These are phyloP conservation scores for Monosporascus sp. DNA, from an alignment of 2,329 filamentous ascomycete species.

Conservation along the genomic window DNA sequence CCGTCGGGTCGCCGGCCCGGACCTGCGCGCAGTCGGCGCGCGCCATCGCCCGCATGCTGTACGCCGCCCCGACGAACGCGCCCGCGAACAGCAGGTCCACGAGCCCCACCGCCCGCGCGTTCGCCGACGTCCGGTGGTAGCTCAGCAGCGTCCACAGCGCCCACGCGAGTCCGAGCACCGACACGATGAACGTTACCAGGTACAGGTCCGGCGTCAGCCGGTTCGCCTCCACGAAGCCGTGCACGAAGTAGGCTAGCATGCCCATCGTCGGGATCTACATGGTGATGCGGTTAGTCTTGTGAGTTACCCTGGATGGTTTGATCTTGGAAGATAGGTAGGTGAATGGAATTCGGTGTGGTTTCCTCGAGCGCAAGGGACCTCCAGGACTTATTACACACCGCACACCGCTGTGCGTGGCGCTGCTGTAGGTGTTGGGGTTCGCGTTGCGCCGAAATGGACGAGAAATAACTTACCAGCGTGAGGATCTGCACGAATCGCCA, in stretches of 20 bases:
- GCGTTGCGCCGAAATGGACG: background rate
- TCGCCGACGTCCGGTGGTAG: conserved; percentile 57
- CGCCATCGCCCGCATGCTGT: conserved; percentile 53
- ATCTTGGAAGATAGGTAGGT: background rate
- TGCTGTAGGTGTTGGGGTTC: background rate
- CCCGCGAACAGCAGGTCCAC: conserved; percentile 58
- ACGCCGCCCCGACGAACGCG: conserved; percentile 58
- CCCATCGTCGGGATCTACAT: conserved; percentile 57
- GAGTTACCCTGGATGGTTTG: background rate
- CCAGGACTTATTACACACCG: too few relatives aligned
- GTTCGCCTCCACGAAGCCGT: conserved; percentile 52
- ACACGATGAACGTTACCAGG: conserved; percentile 63
- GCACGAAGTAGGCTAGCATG: conserved; percentile 62
- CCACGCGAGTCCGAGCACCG: conserved; percentile 58
- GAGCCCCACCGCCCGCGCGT: conserved; percentile 56
- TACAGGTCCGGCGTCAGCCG: conserved; percentile 56
- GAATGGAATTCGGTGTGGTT: background rate
- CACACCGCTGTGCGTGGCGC: too few relatives aligned
- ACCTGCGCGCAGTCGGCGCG: conserved; percentile 64
- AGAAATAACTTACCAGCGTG: conserved; percentile 47
- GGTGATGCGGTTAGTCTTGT: background rate
- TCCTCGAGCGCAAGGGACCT: background rate
- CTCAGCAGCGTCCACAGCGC: conserved; percentile 59
- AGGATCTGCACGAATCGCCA: conserved; percentile 58
- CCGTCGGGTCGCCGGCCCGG: conserved; percentile 41